Conservation (phyloP, 257 asterid species). For the Solanum lycopersicoides region DNA sequence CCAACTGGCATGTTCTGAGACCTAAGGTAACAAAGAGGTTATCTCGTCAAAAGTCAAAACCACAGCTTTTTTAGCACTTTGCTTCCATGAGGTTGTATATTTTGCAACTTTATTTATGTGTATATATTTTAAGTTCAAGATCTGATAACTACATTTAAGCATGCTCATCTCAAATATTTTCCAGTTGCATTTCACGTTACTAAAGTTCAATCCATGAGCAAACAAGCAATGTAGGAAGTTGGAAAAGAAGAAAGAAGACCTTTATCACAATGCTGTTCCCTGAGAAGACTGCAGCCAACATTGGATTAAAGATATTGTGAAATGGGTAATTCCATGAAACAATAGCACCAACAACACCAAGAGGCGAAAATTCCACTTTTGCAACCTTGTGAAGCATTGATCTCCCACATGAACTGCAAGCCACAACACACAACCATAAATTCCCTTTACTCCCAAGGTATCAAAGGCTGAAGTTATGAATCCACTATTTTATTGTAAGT, state of each 20-base stretch:
- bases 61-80: not conserved
- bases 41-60: constrained; percentile 6
- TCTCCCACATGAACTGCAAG: constrained; percentile 76
- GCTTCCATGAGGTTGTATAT: not conserved
- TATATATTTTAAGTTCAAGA: not conserved
- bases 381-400: constrained; percentile 97
- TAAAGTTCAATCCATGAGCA: not conserved
- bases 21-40: constrained; percentile 31
- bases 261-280: constrained; percentile 94
- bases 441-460: not conserved
- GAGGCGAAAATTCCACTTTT: constrained; percentile 90
- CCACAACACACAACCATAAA: constrained; percentile 8
- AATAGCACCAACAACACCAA: constrained; percentile 96
- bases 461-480: not conserved
- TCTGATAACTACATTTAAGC: not conserved
- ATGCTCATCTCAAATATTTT: not conserved
- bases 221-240: not conserved
- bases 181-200: not conserved
- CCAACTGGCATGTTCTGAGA: constrained; percentile 99
- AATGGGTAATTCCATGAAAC: constrained; percentile 99
- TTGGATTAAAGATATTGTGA: constrained; percentile 96
- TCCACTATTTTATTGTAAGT: not conserved
- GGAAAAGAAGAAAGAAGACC: constrained; percentile 27
- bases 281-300: constrained; percentile 96
- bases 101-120: not conserved